Conservation (phyloP, 2,329 filamentous ascomycete species). For the Clarireedia homoeocarpa region DNA sequence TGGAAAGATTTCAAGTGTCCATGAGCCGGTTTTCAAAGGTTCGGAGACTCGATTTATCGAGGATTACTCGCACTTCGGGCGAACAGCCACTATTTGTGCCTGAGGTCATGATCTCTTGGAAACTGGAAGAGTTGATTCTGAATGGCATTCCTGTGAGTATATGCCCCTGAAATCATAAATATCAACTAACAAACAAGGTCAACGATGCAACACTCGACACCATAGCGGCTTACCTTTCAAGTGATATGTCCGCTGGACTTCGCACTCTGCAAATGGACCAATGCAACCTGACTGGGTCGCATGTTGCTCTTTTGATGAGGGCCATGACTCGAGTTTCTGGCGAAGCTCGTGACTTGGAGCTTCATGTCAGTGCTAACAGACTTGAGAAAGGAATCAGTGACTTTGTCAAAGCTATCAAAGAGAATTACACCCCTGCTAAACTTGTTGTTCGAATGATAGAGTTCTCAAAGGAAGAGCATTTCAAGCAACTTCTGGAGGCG, state of each 20-base stretch:
- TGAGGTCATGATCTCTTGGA: conserved; percentile 60
- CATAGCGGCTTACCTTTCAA: conserved; percentile 55
- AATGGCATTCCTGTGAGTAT: conserved; percentile 47
- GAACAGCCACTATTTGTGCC: conserved; percentile 55
- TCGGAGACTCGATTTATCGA: conserved; percentile 57
- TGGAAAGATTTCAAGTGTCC: conserved; percentile 56
- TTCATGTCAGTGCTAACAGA: conserved; percentile 54
- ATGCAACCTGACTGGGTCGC: conserved; percentile 55
- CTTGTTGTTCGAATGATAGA: conserved; percentile 62
- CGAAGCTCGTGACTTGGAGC: conserved; percentile 48
- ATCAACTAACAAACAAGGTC: conserved; percentile 30
- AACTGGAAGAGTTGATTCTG: conserved; percentile 55
- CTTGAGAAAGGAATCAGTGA: conserved; percentile 43
- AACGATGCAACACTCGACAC: conserved; percentile 59
- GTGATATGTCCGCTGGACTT: conserved; percentile 51
- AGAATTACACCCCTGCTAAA: conserved; percentile 49
- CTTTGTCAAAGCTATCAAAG: conserved; percentile 43
- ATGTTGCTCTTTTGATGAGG: conserved; percentile 57
- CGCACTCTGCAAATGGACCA: conserved; percentile 57
- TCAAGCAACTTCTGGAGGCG: conserved; percentile 54
- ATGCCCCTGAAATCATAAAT: neutral
- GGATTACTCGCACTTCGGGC: conserved; percentile 55
- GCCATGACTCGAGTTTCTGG: conserved; percentile 48
- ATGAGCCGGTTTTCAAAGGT: conserved; percentile 60
- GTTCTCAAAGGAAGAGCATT: conserved; percentile 38